Base-by-base conservation (phyloP, 257 asterid species). In the Rhazya stricta region DNA sequence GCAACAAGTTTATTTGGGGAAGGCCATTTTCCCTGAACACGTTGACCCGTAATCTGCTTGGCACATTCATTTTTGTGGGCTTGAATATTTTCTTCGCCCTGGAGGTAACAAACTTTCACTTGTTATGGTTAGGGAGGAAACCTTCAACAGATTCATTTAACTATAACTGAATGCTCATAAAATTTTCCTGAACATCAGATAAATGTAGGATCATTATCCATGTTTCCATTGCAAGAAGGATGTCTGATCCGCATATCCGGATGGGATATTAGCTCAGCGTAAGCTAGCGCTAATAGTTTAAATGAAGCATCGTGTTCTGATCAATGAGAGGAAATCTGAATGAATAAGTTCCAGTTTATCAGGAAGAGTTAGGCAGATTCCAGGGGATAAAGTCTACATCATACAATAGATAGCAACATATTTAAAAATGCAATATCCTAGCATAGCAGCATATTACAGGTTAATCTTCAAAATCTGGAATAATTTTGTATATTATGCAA, bases 1-100 rank as follows among this genome's bases (percentile, higher is more conserved):
- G 96, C 93, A 88, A 45, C 96, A 78, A 72, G 97, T 94, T 57
- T 94, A 87, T 81, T 82, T 84, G 46, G 97, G 99, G 80, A 88
- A 88, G 78, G 89, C 94, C 7, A 67, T 71, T 75, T 90, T 90
- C 73, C 88, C 97, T 67, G 81, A 71, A 77, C 76, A 78, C 56
- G 75, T 91, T 46, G 89, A 85, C 58, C 90, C 96, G n/a, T 91
- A 83, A 86, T 9, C 10, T 75, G 85, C 81, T 74, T 39, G 76
- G 82, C 86, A 46, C 67, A 74, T 67, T 75, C 15, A 27, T 57
- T 74, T 70, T n/a, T 66, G 66, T 23, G 21, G 42, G 56, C n/a
- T 71, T 74, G 72, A 32, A 13, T 21, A 46, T 60, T 71, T 41
- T 4, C 39, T 42, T 43, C 57, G 15, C 8, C 29, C 37, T 61